phyloP scores from a whole-genome alignment of 805 yeast species.

The Nakazawaea sp. region DNA sequence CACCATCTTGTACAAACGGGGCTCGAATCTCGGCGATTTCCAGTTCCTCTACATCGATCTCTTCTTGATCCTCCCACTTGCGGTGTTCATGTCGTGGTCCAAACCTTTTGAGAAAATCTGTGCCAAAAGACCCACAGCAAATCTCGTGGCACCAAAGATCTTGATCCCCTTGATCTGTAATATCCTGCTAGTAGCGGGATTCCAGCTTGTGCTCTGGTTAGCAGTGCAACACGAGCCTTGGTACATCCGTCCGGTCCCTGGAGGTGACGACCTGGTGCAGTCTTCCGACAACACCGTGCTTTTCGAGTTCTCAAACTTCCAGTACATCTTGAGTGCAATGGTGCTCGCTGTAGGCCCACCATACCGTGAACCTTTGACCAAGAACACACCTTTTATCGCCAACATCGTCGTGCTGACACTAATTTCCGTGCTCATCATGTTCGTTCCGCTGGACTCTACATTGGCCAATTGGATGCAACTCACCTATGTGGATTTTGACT shows the following conservation, averaged over 20 bases:
- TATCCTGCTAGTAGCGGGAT: slow-evolving; percentile 52
- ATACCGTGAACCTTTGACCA: slow-evolving; percentile 67
- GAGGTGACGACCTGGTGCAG: slow-evolving; percentile 73
- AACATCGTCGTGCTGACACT: slow-evolving; percentile 47
- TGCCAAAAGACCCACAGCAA: slow-evolving; percentile 85
- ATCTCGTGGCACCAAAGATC: slow-evolving; percentile 83
- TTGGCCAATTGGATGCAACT: slow-evolving; percentile 72
- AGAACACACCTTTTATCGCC: slow-evolving; percentile 63
- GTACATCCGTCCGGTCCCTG: slow-evolving; percentile 79
- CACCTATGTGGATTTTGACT: slow-evolving; percentile 46
- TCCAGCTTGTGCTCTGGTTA: slow-evolving; percentile 68
- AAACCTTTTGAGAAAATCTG: slow-evolving; percentile 59
- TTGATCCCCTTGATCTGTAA: slow-evolving; percentile 77
- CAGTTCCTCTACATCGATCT: slow-evolving; percentile 93
- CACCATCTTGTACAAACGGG: slow-evolving; percentile 75
- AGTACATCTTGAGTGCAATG: slow-evolving; percentile 78
- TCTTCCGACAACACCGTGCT: slow-evolving; percentile 87
- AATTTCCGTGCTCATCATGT: slow-evolving; percentile 50
- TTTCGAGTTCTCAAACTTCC: slow-evolving; percentile 78
- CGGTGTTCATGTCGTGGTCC: slow-evolving; percentile 97
- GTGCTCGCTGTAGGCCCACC: slow-evolving; percentile 93
- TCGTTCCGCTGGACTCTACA: slow-evolving; percentile 39
- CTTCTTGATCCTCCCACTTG: slow-evolving; percentile 86
- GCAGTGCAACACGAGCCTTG: slow-evolving; percentile 53
- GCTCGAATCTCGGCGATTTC: slow-evolving; percentile 93